Evolutionary conservation across 2,329 filamentous ascomycete species (phyloP).

Genomic region (Uncinocarpus reesii): DNA sequence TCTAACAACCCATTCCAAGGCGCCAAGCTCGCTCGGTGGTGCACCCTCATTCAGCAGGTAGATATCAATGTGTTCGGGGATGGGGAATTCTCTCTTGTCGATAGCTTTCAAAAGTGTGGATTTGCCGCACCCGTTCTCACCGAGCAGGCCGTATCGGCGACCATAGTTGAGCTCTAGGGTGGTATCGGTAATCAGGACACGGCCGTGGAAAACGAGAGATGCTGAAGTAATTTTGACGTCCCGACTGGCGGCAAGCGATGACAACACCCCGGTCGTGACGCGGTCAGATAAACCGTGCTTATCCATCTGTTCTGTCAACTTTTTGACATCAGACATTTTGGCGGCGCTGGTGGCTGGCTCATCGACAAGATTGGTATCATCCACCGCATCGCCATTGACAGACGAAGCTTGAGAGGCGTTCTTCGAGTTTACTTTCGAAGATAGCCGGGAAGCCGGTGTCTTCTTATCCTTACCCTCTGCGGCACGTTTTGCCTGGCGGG

Average conservation of each 20-base stretch:
- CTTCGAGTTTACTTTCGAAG: conserved; percentile 58
- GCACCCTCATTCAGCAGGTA: conserved; percentile 97
- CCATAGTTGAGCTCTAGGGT: conserved; percentile 88
- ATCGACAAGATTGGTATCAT: conserved; percentile 57
- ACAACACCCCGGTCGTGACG: conserved; percentile 92
- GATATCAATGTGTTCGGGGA: conserved; percentile 94
- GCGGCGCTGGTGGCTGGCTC: conserved; percentile 59
- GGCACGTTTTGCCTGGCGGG: conserved; percentile 55
- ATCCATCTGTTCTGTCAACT: conserved; percentile 86
- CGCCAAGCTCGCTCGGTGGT: conserved; percentile 75
- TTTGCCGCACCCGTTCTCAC: conserved; percentile 99
- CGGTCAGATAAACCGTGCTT: conserved; percentile 92
- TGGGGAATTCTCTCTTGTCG: conserved; percentile 82
- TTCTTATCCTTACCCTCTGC: conserved; percentile 65
- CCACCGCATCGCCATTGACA: conserved; percentile 55
- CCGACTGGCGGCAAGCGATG: conserved; percentile 72
- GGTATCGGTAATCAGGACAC: conserved; percentile 87
- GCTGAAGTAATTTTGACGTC: conserved; percentile 95
- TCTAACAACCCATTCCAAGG: conserved; percentile 91
- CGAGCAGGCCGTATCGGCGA: conserved; percentile 84
- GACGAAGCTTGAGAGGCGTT: conserved; percentile 53
- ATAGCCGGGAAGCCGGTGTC: conserved; percentile 60
- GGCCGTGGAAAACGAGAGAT: conserved; percentile 94
- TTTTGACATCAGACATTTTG: conserved; percentile 72
- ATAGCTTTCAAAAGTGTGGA: conserved; percentile 96